Evolutionary conservation across 140 eudicot species (phyloP), one percentile per base, ranked within the genome.

Genomic region (Stevia rebaudiana): DNA sequence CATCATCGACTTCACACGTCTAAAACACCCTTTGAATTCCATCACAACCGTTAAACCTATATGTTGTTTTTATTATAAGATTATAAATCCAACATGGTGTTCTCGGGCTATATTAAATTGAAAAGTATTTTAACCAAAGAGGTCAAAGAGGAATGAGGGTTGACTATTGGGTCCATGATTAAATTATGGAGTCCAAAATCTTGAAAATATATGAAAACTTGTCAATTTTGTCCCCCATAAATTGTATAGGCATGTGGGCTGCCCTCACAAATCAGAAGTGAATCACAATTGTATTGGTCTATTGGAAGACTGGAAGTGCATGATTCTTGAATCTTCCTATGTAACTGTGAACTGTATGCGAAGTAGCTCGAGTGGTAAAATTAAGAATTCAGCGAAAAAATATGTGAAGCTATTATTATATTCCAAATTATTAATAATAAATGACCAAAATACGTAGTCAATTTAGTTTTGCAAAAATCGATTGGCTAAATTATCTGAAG

Each of bases 31-130:
- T 6, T 54, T 25, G 40, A 25, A 52, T 46, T 8, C 37, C 37
- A 24, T 52, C 23, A 54, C 40, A 12, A 11, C 6, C 36, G 7
- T 52, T 23, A 17, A 52, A 23, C 18, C 10, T 5, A 6, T 6
- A 54, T 54, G 13, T 54, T 53, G 11, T 53, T 25, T 54, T 25
- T 28, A 54, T 54, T 54, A 28, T 54, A 13, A 1, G 31, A 52
- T 54, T 28, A 54, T 28, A 28, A 31, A 56, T 56, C 63, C 43
- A 56, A 15, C 31, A 56, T 56, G 63, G 63, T 56, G 63, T 56
- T 33, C 63, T 33, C 3, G 3, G 39, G 25, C 61, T 28, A 53
- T 13, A 24, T 10, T 12, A 55, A 13, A 30, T 31, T 55, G 62
- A 55, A 55, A 30, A 15, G 24, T 30, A 55, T 28, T 30, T 5